Evolutionary conservation across 2,329 filamentous ascomycete species (phyloP).

Genomic region (Colletotrichum limetticola): DNA sequence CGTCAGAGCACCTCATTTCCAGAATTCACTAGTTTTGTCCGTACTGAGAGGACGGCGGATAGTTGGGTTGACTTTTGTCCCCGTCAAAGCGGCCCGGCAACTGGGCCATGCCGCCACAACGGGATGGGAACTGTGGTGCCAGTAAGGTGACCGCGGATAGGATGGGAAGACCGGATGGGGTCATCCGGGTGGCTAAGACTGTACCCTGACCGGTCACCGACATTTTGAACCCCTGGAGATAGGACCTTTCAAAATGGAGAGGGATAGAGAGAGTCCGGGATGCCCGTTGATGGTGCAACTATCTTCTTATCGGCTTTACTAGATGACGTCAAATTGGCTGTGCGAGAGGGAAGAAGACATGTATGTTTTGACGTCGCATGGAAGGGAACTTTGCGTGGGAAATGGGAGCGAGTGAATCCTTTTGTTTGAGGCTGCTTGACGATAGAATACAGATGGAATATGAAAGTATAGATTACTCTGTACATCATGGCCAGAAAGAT

Average conservation of each 20-base stretch:
- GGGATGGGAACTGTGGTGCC: background rate
- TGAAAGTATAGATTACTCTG: too few species aligned
- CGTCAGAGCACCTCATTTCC: background rate
- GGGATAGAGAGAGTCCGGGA: background rate
- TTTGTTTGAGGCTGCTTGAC: too few species aligned
- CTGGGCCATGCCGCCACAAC: background rate
- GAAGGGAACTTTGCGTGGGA: too few species aligned
- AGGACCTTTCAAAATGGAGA: background rate
- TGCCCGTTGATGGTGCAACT: background rate
- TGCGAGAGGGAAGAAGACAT: background rate
- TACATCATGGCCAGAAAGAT: too few species aligned
- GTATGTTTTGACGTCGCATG: background rate
- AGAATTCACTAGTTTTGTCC: background rate
- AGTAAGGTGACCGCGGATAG: background rate
- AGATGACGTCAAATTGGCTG: slow-evolving; percentile 24
- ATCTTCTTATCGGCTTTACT: background rate
- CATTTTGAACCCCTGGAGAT: slow-evolving; percentile 29
- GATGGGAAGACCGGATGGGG: slow-evolving; percentile 2
- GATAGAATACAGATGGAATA: too few species aligned
- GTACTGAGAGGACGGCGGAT: too few species aligned
- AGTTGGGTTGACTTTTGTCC: slow-evolving; percentile 5
- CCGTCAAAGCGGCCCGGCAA: slow-evolving; percentile 21
- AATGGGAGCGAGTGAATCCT: background rate
- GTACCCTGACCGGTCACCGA: slow-evolving; percentile 14
- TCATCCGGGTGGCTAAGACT: background rate